These are phyloP conservation scores for Aureobasidium melanogenum DNA, from an alignment of 2,329 filamentous ascomycete genomes.

Conservation along the genomic window DNA sequence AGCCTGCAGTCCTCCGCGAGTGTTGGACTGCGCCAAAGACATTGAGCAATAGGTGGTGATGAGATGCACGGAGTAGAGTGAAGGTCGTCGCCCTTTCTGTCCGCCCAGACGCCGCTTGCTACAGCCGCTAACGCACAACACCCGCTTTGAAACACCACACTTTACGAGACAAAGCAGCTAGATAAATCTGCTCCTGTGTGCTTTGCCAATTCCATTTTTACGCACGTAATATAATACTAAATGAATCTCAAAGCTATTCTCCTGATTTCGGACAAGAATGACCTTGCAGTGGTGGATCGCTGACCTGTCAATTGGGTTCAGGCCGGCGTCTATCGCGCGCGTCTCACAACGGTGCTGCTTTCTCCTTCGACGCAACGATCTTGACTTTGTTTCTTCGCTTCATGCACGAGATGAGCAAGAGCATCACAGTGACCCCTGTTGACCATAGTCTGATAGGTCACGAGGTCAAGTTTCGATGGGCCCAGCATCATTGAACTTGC, in stretches of 20 bases:
- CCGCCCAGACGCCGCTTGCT: neutral
- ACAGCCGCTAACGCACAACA: neutral
- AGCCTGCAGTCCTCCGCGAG: neutral
- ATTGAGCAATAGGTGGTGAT: neutral
- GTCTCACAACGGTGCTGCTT: conserved; percentile 6
- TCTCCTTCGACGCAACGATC: neutral
- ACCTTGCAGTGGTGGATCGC: neutral
- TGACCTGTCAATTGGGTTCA: conserved; percentile 10
- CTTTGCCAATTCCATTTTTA: neutral
- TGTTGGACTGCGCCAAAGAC: conserved; percentile 7
- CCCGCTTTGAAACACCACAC: neutral
- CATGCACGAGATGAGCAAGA: neutral
- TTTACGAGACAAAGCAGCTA: neutral
- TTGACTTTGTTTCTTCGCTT: neutral
- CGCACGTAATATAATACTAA: neutral
- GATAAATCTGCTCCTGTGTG: neutral
- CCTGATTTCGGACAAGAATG: neutral
- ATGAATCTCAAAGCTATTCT: neutral
- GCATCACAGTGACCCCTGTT: neutral
- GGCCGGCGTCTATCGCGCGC: conserved; percentile 5
- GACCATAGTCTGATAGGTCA: neutral
- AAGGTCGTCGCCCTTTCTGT: neutral
- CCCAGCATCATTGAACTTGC: neutral
- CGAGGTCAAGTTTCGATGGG: neutral
- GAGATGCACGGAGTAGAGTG: too few species aligned